Base-by-base conservation (phyloP, 495 filamentous ascomycete species). In the Aspergillus avenaceus region DNA sequence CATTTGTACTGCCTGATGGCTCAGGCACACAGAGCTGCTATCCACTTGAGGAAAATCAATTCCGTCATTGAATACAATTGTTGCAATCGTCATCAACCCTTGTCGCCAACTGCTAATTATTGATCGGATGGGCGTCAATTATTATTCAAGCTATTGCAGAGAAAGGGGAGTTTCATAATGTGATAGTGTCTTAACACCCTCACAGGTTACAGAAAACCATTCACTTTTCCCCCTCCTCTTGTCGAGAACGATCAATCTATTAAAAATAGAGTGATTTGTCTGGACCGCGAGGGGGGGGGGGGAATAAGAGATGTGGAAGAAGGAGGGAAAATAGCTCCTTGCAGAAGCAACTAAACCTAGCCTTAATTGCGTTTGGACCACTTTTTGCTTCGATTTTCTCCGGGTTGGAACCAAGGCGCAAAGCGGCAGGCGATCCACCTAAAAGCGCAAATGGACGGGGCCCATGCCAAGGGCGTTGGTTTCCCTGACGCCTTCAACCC, bases 401-500 rank as follows among this genome's bases (percentile, higher is more conserved):
- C 49, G 34, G 24, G 44, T 36, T 49, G 38, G 40, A 54, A 28
- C 52, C 47, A 60, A 53, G 57, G 57, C 47, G 50, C 52, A 48
- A 13, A 21, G 48, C n/a, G n/a, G n/a, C 38, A 41, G 25, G 37
- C 32, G 53, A 52, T 60, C 58, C 58, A 60, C 58, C 41, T 12
- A 18, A 48, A 32, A 38, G 41, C 26, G 26, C 49, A 40, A 51
- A 37, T 45, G 41, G 41, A 45, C 40, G 45, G 38, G n/a, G 26
- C 52, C 49, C 45, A 55, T 55, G 52, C 57, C 47, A 51, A 55
- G 49, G 47, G 37, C 46, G 51, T 36, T 67, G 59, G 67, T 61
- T 67, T 64, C 61, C 64, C 60, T 55, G 61, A 65, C 62, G 63
- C 63, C 65, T n/a, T 52, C 60, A 56, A 34, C 41, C 41, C 26